phyloP scores from a whole-genome alignment of 2,329 filamentous ascomycete genomes.

The Stachybotrys elegans region DNA sequence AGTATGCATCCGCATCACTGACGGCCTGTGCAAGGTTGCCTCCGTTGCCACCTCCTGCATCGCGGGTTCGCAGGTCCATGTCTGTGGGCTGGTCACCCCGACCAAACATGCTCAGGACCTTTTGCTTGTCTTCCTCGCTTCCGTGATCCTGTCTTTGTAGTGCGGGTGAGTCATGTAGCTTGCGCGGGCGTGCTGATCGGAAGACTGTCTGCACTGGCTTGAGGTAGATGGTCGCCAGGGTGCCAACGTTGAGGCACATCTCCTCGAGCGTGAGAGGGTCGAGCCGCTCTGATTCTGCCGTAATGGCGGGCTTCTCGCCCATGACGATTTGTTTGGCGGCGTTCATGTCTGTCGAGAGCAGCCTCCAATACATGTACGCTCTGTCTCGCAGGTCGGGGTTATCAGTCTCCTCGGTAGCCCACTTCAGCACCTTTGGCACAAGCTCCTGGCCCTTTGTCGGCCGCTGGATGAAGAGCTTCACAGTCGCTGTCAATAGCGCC shows the following conservation, averaged over 20 bases:
- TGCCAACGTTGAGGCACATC: slow-evolving; percentile 94
- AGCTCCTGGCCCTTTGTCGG: slow-evolving; percentile 91
- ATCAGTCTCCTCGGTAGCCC: slow-evolving; percentile 99
- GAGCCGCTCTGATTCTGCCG: slow-evolving; percentile 89
- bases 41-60: slow-evolving; percentile 19
- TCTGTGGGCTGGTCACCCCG: slow-evolving; percentile 46
- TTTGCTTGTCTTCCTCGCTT: slow-evolving; percentile 48
- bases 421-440: slow-evolving; percentile 92
- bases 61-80: slow-evolving; percentile 38
- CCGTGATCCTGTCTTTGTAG: slow-evolving; percentile 68
- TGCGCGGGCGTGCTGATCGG: slow-evolving; percentile 75
- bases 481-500: slow-evolving; percentile 88
- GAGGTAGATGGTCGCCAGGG: slow-evolving; percentile 92
- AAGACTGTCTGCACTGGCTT: slow-evolving; percentile 98
- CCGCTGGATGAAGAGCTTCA: slow-evolving; percentile 95
- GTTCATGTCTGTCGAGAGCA: slow-evolving; percentile 86
- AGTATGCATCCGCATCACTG: slow-evolving; percentile 84
- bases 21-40: slow-evolving; percentile 65
- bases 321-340: slow-evolving; percentile 86
- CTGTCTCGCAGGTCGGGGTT: slow-evolving; percentile 94
- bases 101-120: slow-evolving; percentile 56
- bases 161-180: slow-evolving; percentile 76
- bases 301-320: slow-evolving; percentile 95
- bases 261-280: slow-evolving; percentile 90
- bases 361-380: slow-evolving; percentile 99